Conservation (phyloP, 176 grass and related monocot species). For the Carex parvula region DNA sequence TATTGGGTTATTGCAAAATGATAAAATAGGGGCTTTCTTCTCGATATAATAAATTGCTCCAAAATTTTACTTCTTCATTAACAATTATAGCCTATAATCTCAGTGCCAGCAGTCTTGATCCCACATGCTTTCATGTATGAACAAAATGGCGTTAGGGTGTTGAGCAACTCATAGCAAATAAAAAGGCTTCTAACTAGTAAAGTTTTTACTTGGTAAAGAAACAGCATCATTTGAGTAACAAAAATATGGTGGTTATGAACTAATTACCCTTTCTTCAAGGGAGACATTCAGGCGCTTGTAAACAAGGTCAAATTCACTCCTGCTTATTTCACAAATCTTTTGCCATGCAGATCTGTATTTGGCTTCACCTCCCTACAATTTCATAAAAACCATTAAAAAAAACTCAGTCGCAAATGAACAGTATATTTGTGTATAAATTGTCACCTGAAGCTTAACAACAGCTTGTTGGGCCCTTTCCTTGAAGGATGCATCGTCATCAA, state of each 20-base stretch:
- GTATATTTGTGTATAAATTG: neutral
- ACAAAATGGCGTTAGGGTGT: neutral
- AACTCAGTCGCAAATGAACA: neutral
- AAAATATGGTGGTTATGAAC: neutral
- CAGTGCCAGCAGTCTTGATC: neutral
- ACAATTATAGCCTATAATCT: neutral
- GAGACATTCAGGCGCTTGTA: slow-evolving; percentile 68
- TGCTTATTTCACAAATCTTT: slow-evolving; percentile 95
- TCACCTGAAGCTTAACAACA: slow-evolving; percentile 82
- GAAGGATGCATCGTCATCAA: slow-evolving; percentile 73
- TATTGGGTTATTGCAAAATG: neutral
- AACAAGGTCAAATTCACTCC: slow-evolving; percentile 76
- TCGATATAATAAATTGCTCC: neutral
- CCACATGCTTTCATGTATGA: neutral
- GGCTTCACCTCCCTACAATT: slow-evolving; percentile 64
- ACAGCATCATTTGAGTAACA: slow-evolving; percentile 8
- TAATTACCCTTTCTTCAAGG: slow-evolving; percentile 85
- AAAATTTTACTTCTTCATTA: neutral
- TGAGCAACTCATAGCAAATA: neutral
- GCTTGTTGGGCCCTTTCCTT: slow-evolving; percentile 85
- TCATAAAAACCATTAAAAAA: slow-evolving; percentile 34
- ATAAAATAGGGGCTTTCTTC: neutral
- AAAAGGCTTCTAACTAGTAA: neutral
- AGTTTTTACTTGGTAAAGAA: neutral
- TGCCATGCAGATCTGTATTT: slow-evolving; percentile 82